Conservation (phyloP, 2,329 filamentous ascomycete species). For the Fusarium poae region DNA sequence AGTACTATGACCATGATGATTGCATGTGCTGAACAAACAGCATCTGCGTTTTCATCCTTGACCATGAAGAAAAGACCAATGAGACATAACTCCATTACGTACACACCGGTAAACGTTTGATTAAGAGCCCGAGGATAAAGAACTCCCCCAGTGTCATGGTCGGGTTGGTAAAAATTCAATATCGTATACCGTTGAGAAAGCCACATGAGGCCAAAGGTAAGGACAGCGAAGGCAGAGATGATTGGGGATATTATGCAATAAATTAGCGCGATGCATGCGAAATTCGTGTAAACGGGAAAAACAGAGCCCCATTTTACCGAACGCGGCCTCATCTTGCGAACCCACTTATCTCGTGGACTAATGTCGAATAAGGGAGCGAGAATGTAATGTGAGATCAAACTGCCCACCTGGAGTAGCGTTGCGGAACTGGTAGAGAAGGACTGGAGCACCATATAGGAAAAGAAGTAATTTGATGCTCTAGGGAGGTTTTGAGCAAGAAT, state of each 20-base stretch:
- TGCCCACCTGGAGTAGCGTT: constrained; percentile 84
- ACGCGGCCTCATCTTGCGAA: constrained; percentile 82
- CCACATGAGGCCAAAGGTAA: constrained; percentile 94
- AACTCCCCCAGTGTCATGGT: constrained; percentile 90
- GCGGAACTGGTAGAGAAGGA: constrained; percentile 91
- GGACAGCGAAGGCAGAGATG: constrained; percentile 91
- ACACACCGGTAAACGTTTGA: constrained; percentile 93
- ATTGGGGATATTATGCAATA: constrained; percentile 91
- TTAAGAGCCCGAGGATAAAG: constrained; percentile 94
- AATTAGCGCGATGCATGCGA: constrained; percentile 91
- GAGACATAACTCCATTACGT: constrained; percentile 92
- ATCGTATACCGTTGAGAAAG: constrained; percentile 95
- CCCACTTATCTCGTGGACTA: constrained; percentile 85
- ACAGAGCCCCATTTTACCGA: constrained; percentile 90
- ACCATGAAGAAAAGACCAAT: constrained; percentile 91
- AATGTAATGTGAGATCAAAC: constrained; percentile 84
- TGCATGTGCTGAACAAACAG: constrained; percentile 79
- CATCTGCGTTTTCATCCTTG: constrained; percentile 65
- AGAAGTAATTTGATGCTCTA: constrained; percentile 94
- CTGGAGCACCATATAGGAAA: constrained; percentile 98
- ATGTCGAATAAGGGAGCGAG: constrained; percentile 84
- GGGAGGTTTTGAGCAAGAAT: constrained; percentile 85
- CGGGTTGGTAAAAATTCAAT: constrained; percentile 91
- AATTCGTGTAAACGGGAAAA: constrained; percentile 96
- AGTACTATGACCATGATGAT: constrained; percentile 85